Base-by-base conservation (phyloP, 2,329 filamentous ascomycete genomes). In the Pseudocercospora pini-densiflorae region DNA sequence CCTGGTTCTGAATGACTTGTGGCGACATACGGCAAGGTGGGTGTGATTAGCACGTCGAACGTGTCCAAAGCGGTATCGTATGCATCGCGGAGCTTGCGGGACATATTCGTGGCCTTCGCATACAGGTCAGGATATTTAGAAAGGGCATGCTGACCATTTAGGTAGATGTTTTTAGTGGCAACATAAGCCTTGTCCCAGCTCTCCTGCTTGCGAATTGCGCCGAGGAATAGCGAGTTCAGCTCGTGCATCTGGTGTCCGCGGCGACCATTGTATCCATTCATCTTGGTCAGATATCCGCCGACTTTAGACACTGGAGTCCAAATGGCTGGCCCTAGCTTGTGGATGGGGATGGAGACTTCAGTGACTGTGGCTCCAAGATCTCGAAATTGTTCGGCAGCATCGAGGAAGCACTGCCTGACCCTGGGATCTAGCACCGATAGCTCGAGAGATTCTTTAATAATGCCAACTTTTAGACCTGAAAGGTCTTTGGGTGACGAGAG, bases 111-210 rank as follows among this genome's bases (percentile, higher is more conserved):
- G 0, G 81, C 81, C 70, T 84, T 85, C 24, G 77, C 79, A 47
- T 84, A 82, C 0, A 86, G 73, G 1, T 79, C 75, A 0, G 83
- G 85, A 64, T 85, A 83, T 2, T 75, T 72, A 9, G 82, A 74
- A 40, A 76, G 70, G 0, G 84, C 77, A 59, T 86, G 86, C 0
- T 83, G 70, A 0, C 84, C 85, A 58, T 86, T 85, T 57, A 86
- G 80, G 55, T 85, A 81, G 3, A 84, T 85, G 68, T 87, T 87
- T 67, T 86, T 86, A 0, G 85, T 86, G 0, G 83, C 82, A 14
- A 79, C 82, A 70, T 85, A 86, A 1, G 85, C 79, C 40, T 84
- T 81, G 45, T 85, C 79, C 73, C 86, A 88, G 60, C 81, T 82
- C 6, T 81, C 77, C 24, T 81, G 77, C 58, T 80, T 81, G 8